Base-by-base conservation (phyloP, 2,329 filamentous ascomycete genomes). In the Verticillium zaregamsianum region DNA sequence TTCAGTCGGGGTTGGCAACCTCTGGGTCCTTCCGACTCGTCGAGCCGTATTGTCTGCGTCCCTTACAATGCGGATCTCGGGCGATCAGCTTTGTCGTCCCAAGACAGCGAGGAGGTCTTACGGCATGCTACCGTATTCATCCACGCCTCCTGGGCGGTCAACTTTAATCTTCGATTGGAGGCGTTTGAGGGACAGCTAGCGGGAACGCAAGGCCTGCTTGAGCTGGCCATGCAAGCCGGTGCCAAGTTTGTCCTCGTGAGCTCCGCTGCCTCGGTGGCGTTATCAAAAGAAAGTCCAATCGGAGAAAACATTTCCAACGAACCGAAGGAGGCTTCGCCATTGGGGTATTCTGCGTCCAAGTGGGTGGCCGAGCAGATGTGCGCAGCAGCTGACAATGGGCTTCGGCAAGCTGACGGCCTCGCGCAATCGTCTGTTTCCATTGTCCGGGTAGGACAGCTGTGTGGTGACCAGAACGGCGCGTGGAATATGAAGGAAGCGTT, bases 401-500 rank as follows among this genome's bases (percentile, higher is more conserved):
- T 20, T 23, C 40, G 8, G 8, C n/a, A 49, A 49, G 40, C 40
- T 23, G n/a, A 12, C 20, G 40, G 40, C 40, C 3, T 23, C n/a
- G 6, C 8, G 20, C 20, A 20, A 12, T 67, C 59, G 28, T 66
- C 4, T 40, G 66, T 77, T 23, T 71, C 73, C 23, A 74, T 80
- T 0, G 63, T 81, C 1, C 70, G 79, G 3, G 68, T 74, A 6
- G 76, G 80, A 0, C 81, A 84, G 63, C 75, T 84, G 20, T 73
- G 80, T n/a, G 80, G 79, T 0, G 71, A 73, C 61, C 57, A 65
- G 58, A 61, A 62, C 40, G 80, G 80, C 0, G 68, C 77, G 5
- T 83, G 80, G 80, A 83, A 83, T 55, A 67, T 72, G 1, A 80
- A 73, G 1, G 81, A 83, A 61, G 80, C 76, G 1, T 78, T 82